These are phyloP conservation scores for Heterobasidion parviporum DNA, from an alignment of 1,284 basidiomycete genomes.

Conservation along the genomic window DNA sequence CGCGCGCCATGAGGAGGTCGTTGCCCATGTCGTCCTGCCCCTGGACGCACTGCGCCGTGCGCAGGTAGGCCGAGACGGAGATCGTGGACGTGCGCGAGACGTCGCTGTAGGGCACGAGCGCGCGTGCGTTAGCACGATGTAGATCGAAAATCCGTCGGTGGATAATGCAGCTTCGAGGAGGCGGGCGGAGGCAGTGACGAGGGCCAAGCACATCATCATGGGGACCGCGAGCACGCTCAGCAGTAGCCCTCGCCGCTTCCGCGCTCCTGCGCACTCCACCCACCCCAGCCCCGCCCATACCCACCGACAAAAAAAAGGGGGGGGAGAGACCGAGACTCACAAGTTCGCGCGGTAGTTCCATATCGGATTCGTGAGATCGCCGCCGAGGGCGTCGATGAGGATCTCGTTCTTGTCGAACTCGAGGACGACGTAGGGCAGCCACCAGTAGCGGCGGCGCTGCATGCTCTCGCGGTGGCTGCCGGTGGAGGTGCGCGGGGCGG, in stretches of 20 bases:
- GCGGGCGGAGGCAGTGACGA: not conserved
- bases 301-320: not conserved
- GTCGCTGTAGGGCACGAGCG: constrained; percentile 39
- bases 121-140: no score
- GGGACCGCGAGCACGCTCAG: no score
- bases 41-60: constrained; percentile 58
- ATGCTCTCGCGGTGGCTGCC: constrained; percentile 79
- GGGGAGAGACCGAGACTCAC: constrained; percentile 35
- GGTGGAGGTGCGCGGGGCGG: constrained; percentile 42
- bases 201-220: no score
- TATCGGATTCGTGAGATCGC: constrained; percentile 75
- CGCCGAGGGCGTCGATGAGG: constrained; percentile 90
- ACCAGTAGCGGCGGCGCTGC: constrained; percentile 89
- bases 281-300: no score
- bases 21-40: constrained; percentile 88
- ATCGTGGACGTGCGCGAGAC: constrained; percentile 89
- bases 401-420: constrained; percentile 99
- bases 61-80: constrained; percentile 81
- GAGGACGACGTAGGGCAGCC: constrained; percentile 94
- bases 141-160: not conserved
- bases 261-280: no score
- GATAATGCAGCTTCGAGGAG: not conserved
- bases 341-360: constrained; percentile 99
- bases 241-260: no score
- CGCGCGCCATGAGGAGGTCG: constrained; percentile 84